Evolutionary conservation across 1,139 yeast genomes (phyloP).

Genomic region (Pichia sp.): DNA sequence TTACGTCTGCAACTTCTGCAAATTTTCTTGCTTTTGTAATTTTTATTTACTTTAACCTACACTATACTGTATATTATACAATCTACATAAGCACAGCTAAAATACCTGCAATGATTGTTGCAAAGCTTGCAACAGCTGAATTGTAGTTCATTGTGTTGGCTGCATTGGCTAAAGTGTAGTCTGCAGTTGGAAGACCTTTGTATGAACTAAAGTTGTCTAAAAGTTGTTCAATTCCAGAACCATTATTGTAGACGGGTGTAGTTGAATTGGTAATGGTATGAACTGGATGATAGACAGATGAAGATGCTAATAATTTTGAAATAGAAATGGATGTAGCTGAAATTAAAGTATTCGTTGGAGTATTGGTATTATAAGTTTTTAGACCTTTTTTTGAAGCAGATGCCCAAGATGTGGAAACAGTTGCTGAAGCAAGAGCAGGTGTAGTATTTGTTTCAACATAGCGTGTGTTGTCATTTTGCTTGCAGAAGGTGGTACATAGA

Average conservation of each 20-base stretch:
- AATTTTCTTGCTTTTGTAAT: neutral
- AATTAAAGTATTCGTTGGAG: neutral
- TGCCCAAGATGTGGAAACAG: neutral
- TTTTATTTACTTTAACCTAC: neutral
- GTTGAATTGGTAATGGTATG: neutral
- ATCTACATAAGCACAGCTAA: neutral
- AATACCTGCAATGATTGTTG: neutral
- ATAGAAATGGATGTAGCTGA: neutral
- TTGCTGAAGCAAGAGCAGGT: neutral
- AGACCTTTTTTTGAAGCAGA: neutral
- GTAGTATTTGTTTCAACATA: neutral
- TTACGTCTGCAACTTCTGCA: neutral
- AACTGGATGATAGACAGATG: neutral
- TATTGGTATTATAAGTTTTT: neutral
- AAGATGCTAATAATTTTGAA: neutral
- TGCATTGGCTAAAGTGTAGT: slow-evolving; percentile 11
- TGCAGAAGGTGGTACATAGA: neutral
- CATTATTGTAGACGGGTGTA: slow-evolving; percentile 8
- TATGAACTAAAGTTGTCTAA: slow-evolving; percentile 18
- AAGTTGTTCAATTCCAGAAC: slow-evolving; percentile 15
- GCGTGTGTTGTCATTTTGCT: neutral
- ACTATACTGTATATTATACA: neutral
- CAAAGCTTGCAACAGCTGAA: neutral
- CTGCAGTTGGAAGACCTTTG: slow-evolving; percentile 20
- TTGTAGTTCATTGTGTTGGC: neutral